phyloP scores from a whole-genome alignment of 176 grass and related monocot species.

The Hyparrhenia diplandra region DNA sequence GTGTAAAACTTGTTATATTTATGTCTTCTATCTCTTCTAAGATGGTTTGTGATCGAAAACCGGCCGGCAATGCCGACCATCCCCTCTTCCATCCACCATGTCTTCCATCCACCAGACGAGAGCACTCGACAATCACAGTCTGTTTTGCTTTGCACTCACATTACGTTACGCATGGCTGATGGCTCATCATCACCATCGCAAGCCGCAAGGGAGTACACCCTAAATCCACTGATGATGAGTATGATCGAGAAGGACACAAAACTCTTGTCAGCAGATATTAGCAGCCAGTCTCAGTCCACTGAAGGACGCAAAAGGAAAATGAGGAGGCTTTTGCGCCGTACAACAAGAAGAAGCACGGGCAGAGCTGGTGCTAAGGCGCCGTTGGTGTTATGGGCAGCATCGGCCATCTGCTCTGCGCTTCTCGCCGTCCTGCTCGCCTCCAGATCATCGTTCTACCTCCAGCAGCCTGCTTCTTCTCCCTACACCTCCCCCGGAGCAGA shows the following conservation, averaged over 20 bases:
- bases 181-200: not conserved
- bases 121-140: not conserved
- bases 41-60: not conserved
- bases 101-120: not conserved
- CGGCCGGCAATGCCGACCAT: not conserved
- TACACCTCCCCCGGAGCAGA: not conserved
- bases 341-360: not conserved
- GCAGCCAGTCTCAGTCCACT: not conserved
- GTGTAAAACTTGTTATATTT: too few species aligned
- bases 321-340: not conserved
- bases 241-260: not conserved
- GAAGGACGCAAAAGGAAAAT: not conserved
- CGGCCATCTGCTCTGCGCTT: constrained; percentile 48
- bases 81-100: not conserved
- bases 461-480: not conserved
- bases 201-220: not conserved
- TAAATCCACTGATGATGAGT: not conserved
- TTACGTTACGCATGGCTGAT: not conserved
- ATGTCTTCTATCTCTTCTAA: too few species aligned
- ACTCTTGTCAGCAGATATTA: not conserved
- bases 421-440: constrained; percentile 53
- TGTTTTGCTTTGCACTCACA: not conserved
- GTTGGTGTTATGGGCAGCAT: constrained; percentile 30
- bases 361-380: not conserved
- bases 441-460: not conserved